These are phyloP conservation scores for Penicillium pancosmium DNA, from an alignment of 495 filamentous ascomycete genomes.

Conservation along the genomic window DNA sequence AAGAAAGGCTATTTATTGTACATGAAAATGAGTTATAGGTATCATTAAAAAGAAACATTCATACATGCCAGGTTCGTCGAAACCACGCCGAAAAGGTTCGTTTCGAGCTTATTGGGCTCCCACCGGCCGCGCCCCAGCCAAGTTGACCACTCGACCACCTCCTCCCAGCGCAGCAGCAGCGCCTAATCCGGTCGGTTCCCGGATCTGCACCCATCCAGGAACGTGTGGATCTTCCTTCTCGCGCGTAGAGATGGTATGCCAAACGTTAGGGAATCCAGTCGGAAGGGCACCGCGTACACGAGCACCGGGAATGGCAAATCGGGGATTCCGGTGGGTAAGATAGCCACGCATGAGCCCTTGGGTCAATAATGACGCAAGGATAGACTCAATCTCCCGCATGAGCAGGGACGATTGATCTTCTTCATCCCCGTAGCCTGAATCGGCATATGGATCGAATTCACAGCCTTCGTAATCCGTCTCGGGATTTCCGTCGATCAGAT, in stretches of 20 bases:
- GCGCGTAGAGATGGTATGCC: conserved; percentile 55
- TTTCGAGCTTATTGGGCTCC: conserved; percentile 38
- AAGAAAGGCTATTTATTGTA: background rate
- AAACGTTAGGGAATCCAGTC: conserved; percentile 64
- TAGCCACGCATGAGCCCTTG: conserved; percentile 89
- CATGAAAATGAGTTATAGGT: conserved; percentile 6
- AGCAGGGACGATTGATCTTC: conserved; percentile 48
- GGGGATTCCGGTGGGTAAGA: conserved; percentile 70
- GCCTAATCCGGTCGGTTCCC: conserved; percentile 21
- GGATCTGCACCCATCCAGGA: conserved; percentile 58
- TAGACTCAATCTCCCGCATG: conserved; percentile 72
- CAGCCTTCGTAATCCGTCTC: conserved; percentile 49
- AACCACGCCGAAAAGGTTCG: background rate
- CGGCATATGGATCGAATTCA: conserved; percentile 44
- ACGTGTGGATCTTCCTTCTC: conserved; percentile 46
- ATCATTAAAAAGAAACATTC: conserved; percentile 7
- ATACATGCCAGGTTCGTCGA: background rate
- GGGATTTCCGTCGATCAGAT: conserved; percentile 42
- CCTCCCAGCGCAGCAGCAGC: conserved; percentile 23
- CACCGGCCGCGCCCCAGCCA: conserved; percentile 55
- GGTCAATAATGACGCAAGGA: conserved; percentile 73
- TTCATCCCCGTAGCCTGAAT: conserved; percentile 9
- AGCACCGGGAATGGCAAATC: conserved; percentile 82
- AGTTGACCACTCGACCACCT: conserved; percentile 55
- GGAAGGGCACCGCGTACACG: conserved; percentile 62